Evolutionary conservation across 331 rosid species (phyloP), one percentile per base, ranked within the genome.

Genomic region (Acacia concinna): DNA sequence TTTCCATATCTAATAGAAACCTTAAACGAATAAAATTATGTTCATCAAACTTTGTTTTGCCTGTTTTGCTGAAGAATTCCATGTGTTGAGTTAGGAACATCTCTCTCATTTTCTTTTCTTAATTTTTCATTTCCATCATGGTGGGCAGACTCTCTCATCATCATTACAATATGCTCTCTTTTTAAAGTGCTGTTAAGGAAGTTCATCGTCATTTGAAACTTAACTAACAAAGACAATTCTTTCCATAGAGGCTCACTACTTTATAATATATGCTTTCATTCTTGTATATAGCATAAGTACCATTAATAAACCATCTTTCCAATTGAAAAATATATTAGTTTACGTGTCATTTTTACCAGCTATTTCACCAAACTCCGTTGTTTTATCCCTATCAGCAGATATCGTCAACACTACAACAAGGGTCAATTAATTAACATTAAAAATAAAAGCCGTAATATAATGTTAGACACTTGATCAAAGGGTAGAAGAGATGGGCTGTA

Each of bases 361-460:
- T 71, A 59, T 79, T 81, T 82, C 88, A 84, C 92, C 89, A 38
- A 73, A 86, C 78, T 44, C 35, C 52, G 0, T 34, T 41, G 73
- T 59, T 51, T 74, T 68, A 71, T 71, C 84, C 78, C 81, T 38
- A 65, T 28, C 68, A 60, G 63, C 68, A 60, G 63, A 80, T 23
- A 66, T 43, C 8, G 82, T 81, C 87, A 81, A 85, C 46, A 46
- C 73, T 44, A 20, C 74, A 75, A 77, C 83, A 34, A 73, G 65
- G 56, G 73, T 41, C 34, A 23, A 71, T 66, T 44, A 64, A 44
- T 32, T 5, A 13, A 37, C 25, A 7, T 34, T 25, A 11, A 57
- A 65, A 34, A 47, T n/a, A n/a, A n/a, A n/a, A n/a, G n/a, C n/a
- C n/a, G n/a, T 35, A 35, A 7, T 5, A 35, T 35, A 35, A 40